Base-by-base conservation (phyloP, 2,329 filamentous ascomycete species). In the Annulohypoxylon truncatum region DNA sequence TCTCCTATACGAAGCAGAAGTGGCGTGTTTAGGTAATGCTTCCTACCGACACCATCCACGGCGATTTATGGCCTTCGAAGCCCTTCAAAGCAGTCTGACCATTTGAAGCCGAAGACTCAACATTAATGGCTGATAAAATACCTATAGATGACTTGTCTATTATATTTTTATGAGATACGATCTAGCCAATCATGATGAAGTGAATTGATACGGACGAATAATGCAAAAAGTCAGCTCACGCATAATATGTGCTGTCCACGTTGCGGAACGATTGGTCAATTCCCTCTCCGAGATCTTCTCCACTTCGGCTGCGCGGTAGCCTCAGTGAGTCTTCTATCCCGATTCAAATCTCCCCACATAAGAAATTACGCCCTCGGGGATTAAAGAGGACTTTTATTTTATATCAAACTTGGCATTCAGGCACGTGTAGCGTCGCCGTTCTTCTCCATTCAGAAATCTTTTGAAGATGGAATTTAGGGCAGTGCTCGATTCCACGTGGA, bases 231-330 rank as follows among this genome's bases (percentile, higher is more conserved):
- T 55, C 18, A 29, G 15, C 15, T 44, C 55, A 33, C 31, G 13
- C 10, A 42, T 26, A 29, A 24, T 40, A 12, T 22, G 13, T n/a
- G 33, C 18, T 20, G 40, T 35, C 50, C 71, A 72, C 71, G 71
- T 73, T 73, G 62, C 51, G 15, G 31, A 67, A 71, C 52, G 12
- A 72, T 71, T 73, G 69, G 72, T 20, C 38, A 65, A 67, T 65
- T 65, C 61, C 24, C 57, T 22, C 46, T 26, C 18, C 40, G 42
- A 57, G 47, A 48, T 33, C 10, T 38, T 64, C 38, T 35, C 56
- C 52, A 28, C 29, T 7, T 35, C 18, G 20, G 9, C 18, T 15
- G 35, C 33, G 33, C n/a, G 35, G 35, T 38, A 38, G 35, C 35
- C 35, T n/a, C 8, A 38, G 35, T 38, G 33, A 35, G 33, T 35